These are phyloP conservation scores for Monotropa hypopitys DNA, from an alignment of 179 eudicot species.

Conservation along the genomic window DNA sequence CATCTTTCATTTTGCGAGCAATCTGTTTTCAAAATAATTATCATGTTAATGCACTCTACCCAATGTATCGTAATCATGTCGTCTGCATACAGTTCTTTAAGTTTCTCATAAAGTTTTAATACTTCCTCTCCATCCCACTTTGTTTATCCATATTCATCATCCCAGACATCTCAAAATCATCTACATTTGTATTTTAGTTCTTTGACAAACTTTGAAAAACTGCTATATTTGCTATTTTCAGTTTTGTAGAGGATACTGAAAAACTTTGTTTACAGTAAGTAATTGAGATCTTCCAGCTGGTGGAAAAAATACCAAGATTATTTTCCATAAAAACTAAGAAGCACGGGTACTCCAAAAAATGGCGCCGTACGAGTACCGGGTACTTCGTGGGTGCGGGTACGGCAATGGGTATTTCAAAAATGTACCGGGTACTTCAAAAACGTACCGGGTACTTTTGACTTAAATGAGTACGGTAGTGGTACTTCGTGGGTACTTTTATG, in stretches of 20 bases:
- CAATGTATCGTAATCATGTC: neutral
- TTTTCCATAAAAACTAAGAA: neutral
- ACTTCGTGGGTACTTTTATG: too few relatives aligned
- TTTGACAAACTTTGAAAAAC: neutral
- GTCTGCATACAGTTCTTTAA: neutral
- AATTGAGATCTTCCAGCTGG: neutral
- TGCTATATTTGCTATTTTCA: neutral
- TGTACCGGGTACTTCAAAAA: too few relatives aligned
- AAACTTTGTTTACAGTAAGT: neutral
- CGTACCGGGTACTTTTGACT: too few relatives aligned
- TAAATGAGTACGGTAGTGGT: too few relatives aligned
- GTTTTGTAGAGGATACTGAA: neutral
- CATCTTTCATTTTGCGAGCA: conserved; percentile 76
- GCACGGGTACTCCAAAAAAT: too few relatives aligned
- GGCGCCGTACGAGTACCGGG: too few relatives aligned
- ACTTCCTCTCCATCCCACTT: neutral
- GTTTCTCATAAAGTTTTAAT: conserved; percentile 2
- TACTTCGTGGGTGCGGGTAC: too few relatives aligned
- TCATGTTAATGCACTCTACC: conserved; percentile 9
- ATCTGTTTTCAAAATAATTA: conserved; percentile 43
- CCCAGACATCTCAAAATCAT: neutral
- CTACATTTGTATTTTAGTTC: neutral
- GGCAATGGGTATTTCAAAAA: too few relatives aligned
- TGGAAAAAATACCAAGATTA: neutral
- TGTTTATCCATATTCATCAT: neutral